Base-by-base conservation (phyloP, 176 grass and related monocot species). In the Cocos nucifera region DNA sequence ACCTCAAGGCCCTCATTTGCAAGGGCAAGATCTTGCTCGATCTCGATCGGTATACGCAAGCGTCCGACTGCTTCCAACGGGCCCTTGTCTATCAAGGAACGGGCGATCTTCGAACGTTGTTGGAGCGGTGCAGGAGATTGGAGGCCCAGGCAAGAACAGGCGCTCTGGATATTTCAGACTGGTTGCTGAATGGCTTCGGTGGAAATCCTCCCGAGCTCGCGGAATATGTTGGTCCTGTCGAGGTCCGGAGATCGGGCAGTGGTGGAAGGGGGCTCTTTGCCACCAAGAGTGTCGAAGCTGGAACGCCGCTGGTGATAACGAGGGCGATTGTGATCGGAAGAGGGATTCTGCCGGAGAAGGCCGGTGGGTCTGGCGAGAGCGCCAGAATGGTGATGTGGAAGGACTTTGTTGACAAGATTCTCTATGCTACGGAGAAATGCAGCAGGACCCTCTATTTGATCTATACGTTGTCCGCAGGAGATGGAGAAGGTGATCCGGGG, bases 351-450 rank as follows among this genome's bases (percentile, higher is more conserved):
- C 69, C 75, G 16, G 82, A 88, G 21, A 63, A 59, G 10, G 48
- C 9, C 22, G 69, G 28, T 4, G 28, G n/a, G 8, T 22, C 19
- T 0, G 75, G 80, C 19, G 50, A 80, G 15, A 56, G 26, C n/a
- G 92, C 79, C 59, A 81, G 78, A 65, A 96, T 90, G 87, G 78
- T 90, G 58, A 77, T 96, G 75, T 96, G 92, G 92, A 96, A 90
- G 56, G 80, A 87, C 27, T 88, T 96, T 17, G 83, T 96, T 28
- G 81, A 82, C 51, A 87, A 85, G 77, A 71, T 96, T 30, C 67
- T 90, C 62, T 57, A 86, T 56, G 70, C 72, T 6, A 78, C 75
- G 0, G 87, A 96, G 32, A 96, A 63, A 27, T 96, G 83, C 10
- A 29, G 49, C 0, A 96, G 65, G 67, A 88, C 65, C 7, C 65